Evolutionary conservation across 2,329 filamentous ascomycete genomes (phyloP).

Genomic region (Beauveria brongniartii): DNA sequence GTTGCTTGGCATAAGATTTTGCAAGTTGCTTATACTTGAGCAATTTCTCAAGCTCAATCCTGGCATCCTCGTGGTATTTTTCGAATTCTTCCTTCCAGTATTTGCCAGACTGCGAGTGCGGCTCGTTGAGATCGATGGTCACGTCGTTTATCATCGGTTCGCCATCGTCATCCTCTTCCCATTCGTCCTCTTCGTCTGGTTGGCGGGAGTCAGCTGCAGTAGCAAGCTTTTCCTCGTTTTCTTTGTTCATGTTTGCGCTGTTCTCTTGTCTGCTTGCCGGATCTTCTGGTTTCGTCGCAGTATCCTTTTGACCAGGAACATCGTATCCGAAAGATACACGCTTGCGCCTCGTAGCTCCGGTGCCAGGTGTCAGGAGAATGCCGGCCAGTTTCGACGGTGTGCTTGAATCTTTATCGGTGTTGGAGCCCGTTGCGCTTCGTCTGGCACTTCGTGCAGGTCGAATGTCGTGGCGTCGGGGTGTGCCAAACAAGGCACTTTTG

Average conservation of each 20-base stretch:
- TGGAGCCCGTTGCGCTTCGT: conserved; percentile 18
- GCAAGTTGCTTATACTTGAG: conserved; percentile 73
- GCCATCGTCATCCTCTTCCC: conserved; percentile 44
- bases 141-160: conserved; percentile 48
- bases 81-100: conserved; percentile 78
- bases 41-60: conserved; percentile 66
- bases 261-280: conserved; percentile 22
- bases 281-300: conserved; percentile 25
- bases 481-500: conserved; percentile 56
- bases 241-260: background rate
- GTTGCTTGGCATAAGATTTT: conserved; percentile 70
- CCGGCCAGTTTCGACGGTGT: conserved; percentile 46
- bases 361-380: conserved; percentile 57
- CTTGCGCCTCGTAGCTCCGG: conserved; percentile 51
- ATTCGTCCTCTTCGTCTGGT: conserved; percentile 33
- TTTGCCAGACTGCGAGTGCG: conserved; percentile 64
- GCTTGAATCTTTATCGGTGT: conserved; percentile 23
- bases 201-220: background rate
- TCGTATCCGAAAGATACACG: conserved; percentile 58
- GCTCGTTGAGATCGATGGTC: conserved; percentile 64
- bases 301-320: conserved; percentile 31
- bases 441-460: conserved; percentile 16
- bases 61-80: conserved; percentile 63
- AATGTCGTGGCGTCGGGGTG: conserved; percentile 35
- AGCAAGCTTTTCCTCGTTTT: background rate